phyloP scores from a whole-genome alignment of 305 asterid species.

The Fraxinus latifolia region DNA sequence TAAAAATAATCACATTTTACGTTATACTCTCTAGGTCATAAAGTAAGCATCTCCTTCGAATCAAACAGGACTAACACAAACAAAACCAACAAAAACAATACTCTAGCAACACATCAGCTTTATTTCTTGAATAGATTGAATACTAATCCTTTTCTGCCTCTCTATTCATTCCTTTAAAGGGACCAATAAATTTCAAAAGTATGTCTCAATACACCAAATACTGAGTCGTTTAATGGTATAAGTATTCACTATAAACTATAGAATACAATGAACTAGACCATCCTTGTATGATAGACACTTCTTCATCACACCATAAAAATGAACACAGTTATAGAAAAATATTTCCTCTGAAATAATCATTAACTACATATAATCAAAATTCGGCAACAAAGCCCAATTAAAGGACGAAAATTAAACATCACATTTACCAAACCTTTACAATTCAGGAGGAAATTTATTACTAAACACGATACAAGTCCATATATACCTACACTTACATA shows the following conservation, averaged over 20 bases:
- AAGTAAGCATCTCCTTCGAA: neutral
- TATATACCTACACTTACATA: neutral
- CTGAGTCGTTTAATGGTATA: neutral
- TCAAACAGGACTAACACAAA: neutral
- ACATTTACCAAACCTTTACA: neutral
- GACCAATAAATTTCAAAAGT: neutral
- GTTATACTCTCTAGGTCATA: neutral
- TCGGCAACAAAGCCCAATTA: neutral
- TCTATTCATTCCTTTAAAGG: neutral
- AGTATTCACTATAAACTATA: neutral
- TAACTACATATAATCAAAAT: neutral
- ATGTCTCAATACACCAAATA: neutral
- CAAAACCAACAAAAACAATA: neutral
- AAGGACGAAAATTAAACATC: neutral
- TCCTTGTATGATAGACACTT: neutral
- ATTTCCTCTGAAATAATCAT: neutral
- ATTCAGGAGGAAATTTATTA: neutral
- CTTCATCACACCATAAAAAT: neutral
- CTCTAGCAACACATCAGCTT: neutral
- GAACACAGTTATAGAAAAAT: neutral
- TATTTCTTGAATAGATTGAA: neutral
- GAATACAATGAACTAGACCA: neutral
- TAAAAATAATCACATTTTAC: neutral
- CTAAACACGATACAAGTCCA: neutral
- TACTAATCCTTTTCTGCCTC: neutral